Evolutionary conservation across 2,329 filamentous ascomycete species (phyloP), one percentile per base, ranked within the genome.

Genomic region (Talaromyces piceae): DNA sequence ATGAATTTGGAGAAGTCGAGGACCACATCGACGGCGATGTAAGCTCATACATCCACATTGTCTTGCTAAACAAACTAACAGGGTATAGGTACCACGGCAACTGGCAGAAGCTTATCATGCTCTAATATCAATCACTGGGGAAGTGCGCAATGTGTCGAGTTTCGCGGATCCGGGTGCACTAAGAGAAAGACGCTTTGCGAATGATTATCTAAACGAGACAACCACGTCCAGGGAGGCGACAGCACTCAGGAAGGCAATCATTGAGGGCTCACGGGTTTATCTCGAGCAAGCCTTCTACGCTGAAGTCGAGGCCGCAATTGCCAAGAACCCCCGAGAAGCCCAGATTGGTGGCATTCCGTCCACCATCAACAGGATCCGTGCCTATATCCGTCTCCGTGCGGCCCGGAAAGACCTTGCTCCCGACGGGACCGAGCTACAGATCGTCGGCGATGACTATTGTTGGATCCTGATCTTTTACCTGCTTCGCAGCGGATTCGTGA

Each of bases 401-500:
- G 79, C 81, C 1, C 82, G 89, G 53, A 95, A 91, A 69, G 89
- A 95, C 63, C 79, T 97, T 41, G 87, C 87, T 2, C 83, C 86
- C 2, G 88, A 95, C 63, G 88, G 86, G 55, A 81, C 84, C 4
- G 83, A 91, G 57, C 76, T 96, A 44, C 88, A 95, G 67, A 82
- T 84, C 66, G 79, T 91, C 45, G 82, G 83, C 39, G 83, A 87
- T 47, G 91, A 95, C 65, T 93, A 86, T 62, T 86, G 91, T 57
- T 98, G 93, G 93, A 90, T 91, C 41, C 79, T 96, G 46, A 83
- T 98, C 41, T 98, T 94, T 73, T 97, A 89, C 69, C 79, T 97
- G 37, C 74, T 98, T 22, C 83, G 93, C 43, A 86, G 86, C 55
- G 93, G 93, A 46, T 84, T 95, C 58, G 78, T 93, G 48, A 78